A percentile compares a stretch with the other conserved stretches of the same genome.
phyloP scores from a whole-genome alignment of 352 stramenopile genomes.

The Phytophthora rubi region DNA sequence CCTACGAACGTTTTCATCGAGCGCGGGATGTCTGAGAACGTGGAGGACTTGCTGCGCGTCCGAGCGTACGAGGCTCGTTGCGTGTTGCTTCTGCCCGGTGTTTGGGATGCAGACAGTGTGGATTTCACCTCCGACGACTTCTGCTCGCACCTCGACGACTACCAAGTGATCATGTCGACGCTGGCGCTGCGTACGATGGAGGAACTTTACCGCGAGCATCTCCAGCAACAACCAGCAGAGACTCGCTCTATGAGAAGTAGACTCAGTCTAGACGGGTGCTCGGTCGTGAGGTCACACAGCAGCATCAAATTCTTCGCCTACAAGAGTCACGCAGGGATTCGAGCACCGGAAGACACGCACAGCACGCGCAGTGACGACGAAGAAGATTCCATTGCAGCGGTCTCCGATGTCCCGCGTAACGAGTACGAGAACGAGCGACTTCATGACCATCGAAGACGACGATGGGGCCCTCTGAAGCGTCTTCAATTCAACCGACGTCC shows the following conservation, averaged over 20 bases:
- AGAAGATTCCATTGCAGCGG: conserved; percentile 14
- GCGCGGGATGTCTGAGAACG: conserved; percentile 50
- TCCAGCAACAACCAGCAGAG: conserved; percentile 10
- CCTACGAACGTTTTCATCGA: conserved; percentile 55
- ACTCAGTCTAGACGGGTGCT: conserved; percentile 22
- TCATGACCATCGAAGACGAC: conserved; percentile 1
- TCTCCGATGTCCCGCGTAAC: conserved; percentile 16
- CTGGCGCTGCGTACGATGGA: conserved; percentile 53
- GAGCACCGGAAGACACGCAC: conserved; percentile 16
- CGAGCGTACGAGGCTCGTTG: conserved; percentile 44
- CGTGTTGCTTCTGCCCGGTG: conserved; percentile 59
- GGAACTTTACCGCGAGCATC: conserved; percentile 45
- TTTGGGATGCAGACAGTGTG: conserved; percentile 43
- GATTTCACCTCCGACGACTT: conserved; percentile 45
- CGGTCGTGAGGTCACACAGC: conserved; percentile 59
- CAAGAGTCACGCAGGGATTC: conserved; percentile 30
- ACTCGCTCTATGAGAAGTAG: neutral
- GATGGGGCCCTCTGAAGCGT: conserved; percentile 2
- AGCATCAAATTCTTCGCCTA: conserved; percentile 67
- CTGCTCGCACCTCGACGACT: conserved; percentile 59
- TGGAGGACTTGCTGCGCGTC: conserved; percentile 62
- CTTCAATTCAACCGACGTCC: conserved; percentile 9
- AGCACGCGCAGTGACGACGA: conserved; percentile 29
- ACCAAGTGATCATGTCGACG: conserved; percentile 74
- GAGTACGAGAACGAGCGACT: conserved; percentile 23